Evolutionary conservation across 495 filamentous ascomycete genomes (phyloP).

Genomic region (Trichoderma erinaceum): DNA sequence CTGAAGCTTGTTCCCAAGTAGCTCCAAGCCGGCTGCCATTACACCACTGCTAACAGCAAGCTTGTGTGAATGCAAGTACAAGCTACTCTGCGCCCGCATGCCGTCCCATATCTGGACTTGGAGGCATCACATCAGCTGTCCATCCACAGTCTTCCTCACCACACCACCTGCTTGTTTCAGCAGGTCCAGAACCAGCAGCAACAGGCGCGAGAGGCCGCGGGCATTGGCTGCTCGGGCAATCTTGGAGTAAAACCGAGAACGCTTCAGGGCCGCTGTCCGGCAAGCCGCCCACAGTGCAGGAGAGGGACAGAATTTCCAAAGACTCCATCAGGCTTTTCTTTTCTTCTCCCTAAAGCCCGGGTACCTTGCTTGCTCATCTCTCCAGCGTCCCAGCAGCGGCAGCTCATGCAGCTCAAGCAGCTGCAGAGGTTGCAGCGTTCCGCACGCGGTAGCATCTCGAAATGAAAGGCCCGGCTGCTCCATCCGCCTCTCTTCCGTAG

Average conservation of each 20-base stretch:
- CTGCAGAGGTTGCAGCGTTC: neutral
- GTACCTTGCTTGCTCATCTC: slow-evolving; percentile 11
- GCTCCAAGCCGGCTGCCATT: neutral
- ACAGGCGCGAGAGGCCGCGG: neutral
- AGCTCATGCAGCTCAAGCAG: neutral
- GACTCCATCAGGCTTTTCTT: neutral
- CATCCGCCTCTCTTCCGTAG: slow-evolving; percentile 3
- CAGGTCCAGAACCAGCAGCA: slow-evolving; percentile 9
- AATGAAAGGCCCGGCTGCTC: slow-evolving; percentile 13
- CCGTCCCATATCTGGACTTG: neutral
- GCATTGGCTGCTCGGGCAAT: neutral
- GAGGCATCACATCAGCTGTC: slow-evolving; percentile 9
- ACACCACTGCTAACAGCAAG: neutral
- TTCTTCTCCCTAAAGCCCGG: neutral
- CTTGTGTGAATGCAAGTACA: neutral
- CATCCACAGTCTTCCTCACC: slow-evolving; percentile 5
- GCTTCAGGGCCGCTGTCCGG: neutral
- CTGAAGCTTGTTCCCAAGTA: neutral
- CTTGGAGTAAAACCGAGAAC: neutral
- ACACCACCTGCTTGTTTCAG: slow-evolving; percentile 9
- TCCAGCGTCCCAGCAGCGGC: neutral
- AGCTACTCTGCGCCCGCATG: neutral
- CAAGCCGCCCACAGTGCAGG: neutral
- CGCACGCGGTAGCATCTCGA: slow-evolving; percentile 1
- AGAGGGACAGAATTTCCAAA: neutral